phyloP scores from a whole-genome alignment of 2,329 filamentous ascomycete genomes.

The Xylariaceae sp. region DNA sequence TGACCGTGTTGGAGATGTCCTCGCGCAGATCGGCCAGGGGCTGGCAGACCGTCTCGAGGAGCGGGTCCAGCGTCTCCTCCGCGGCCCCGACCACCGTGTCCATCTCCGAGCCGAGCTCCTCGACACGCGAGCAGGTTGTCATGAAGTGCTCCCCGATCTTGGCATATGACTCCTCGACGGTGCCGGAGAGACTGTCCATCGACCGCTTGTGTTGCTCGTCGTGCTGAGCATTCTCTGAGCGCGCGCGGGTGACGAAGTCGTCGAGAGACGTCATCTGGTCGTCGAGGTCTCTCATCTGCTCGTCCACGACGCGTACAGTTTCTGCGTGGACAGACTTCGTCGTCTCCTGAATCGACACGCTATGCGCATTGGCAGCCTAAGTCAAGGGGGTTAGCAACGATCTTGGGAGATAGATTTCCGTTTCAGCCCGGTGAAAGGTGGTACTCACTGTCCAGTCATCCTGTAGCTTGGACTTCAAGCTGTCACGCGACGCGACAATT shows the following conservation, averaged over 20 bases:
- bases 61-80: constrained; percentile 54
- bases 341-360: constrained; percentile 74
- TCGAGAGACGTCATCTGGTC: constrained; percentile 87
- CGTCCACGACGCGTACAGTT: constrained; percentile 82
- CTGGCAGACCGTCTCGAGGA: constrained; percentile 56
- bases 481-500: constrained; percentile 67
- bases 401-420: constrained; percentile 1
- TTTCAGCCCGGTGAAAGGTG: constrained; percentile 34
- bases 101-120: constrained; percentile 64
- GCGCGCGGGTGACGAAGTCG: constrained; percentile 79
- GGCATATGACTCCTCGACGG: constrained; percentile 67
- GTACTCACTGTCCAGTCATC: constrained; percentile 73
- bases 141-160: constrained; percentile 67
- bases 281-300: constrained; percentile 81
- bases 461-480: constrained; percentile 74
- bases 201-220: constrained; percentile 64
- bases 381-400: constrained; percentile 21
- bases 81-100: constrained; percentile 54
- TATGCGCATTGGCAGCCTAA: constrained; percentile 71
- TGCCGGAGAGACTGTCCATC: constrained; percentile 58
- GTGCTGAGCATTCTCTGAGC: constrained; percentile 72
- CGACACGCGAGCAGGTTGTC: constrained; percentile 61
- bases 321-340: constrained; percentile 86
- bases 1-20: constrained; percentile 55
- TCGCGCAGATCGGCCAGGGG: constrained; percentile 67